Percentiles rank a stretch among this genome's conserved stretches.
Conservation (phyloP, 2,329 filamentous ascomycete species). For the Mycogone perniciosa region DNA sequence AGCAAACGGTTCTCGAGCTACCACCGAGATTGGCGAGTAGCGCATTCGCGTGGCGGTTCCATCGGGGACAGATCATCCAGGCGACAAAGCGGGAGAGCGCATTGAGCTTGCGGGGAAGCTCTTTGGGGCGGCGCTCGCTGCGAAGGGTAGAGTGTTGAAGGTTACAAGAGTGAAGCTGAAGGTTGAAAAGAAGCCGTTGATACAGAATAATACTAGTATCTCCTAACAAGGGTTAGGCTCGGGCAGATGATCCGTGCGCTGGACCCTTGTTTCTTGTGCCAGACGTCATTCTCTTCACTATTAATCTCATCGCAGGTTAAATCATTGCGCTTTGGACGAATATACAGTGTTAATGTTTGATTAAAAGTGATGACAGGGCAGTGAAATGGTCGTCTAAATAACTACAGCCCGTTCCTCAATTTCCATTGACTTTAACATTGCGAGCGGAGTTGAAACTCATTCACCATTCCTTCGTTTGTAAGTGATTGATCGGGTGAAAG, state of each 20-base stretch:
- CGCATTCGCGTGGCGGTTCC: conserved; percentile 20
- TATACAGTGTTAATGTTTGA: too few relatives aligned
- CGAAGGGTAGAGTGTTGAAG: neutral
- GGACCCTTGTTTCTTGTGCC: neutral
- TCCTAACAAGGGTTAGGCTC: too few relatives aligned
- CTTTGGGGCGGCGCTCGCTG: neutral
- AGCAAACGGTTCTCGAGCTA: conserved; percentile 3
- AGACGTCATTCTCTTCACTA: too few relatives aligned
- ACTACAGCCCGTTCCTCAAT: too few relatives aligned
- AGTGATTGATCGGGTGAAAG: too few relatives aligned
- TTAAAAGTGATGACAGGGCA: too few relatives aligned
- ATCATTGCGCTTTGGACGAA: too few relatives aligned
- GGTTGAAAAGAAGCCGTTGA: neutral
- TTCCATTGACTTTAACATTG: too few relatives aligned
- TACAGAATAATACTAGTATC: neutral
- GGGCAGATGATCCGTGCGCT: neutral
- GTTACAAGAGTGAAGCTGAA: neutral
- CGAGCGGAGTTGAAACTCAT: too few relatives aligned
- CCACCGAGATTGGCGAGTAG: conserved; percentile 12
- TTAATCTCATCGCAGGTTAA: too few relatives aligned
- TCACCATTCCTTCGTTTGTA: too few relatives aligned
- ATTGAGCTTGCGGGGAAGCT: conserved; percentile 3
- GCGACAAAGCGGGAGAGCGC: conserved; percentile 9
- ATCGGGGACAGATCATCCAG: conserved; percentile 27
- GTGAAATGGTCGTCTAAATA: too few relatives aligned